These are phyloP conservation scores for Ceratobasidium sp. DNA, from an alignment of 1,284 basidiomycete species.

Conservation along the genomic window DNA sequence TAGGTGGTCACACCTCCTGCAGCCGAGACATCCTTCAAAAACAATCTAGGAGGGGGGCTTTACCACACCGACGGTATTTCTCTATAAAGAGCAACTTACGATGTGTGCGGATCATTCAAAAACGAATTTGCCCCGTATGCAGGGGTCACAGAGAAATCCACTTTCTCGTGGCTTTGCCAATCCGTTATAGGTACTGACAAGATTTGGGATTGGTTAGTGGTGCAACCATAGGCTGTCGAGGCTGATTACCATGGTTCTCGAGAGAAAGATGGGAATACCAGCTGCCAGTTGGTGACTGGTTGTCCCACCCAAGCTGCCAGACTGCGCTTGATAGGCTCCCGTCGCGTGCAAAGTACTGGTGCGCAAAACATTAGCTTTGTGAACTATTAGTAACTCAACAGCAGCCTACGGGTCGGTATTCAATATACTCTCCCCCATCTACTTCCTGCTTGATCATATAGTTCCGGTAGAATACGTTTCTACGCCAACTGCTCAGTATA, in stretches of 20 bases:
- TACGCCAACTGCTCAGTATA: neutral
- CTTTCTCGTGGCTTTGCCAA: conserved; percentile 44
- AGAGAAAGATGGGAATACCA: conserved; percentile 24
- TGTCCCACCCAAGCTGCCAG: conserved; percentile 47
- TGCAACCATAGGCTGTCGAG: neutral
- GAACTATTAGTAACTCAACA: neutral
- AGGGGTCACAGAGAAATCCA: conserved; percentile 25
- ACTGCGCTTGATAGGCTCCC: conserved; percentile 35
- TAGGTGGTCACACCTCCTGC: conserved; percentile 18
- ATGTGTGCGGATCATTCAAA: conserved; percentile 34
- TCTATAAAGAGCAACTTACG: conserved; percentile 12
- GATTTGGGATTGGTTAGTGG: neutral
- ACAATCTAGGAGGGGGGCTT: no score
- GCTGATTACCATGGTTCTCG: conserved; percentile 19
- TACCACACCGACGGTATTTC: no score
- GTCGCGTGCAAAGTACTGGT: conserved; percentile 45
- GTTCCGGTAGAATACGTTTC: conserved; percentile 45
- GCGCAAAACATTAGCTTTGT: neutral
- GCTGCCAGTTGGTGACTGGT: conserved; percentile 21
- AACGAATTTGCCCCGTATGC: conserved; percentile 40
- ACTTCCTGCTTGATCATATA: conserved; percentile 46
- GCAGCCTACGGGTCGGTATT: conserved; percentile 40
- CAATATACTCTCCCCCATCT: conserved; percentile 36
- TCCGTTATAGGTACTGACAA: conserved; percentile 30
- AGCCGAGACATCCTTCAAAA: conserved; percentile 44